Evolutionary conservation across 169 alveolate species (phyloP), one percentile per base, ranked within the genome.

Genomic region (Cyclospora cayetanensis): DNA sequence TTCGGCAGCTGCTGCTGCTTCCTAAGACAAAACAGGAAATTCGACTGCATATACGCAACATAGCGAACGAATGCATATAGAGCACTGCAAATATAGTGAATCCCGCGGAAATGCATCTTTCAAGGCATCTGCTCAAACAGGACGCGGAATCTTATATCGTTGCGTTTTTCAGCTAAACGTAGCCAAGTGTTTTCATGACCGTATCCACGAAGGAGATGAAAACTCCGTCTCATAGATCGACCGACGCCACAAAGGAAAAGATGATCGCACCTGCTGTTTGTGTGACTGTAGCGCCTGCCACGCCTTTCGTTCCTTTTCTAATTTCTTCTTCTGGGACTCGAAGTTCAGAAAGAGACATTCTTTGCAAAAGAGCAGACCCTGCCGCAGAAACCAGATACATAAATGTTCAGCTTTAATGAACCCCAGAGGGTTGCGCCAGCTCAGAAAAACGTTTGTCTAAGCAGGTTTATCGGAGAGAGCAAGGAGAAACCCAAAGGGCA

Each of bases 301-400:
- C 41, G 41, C 85, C 46, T 50, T 35, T 22, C 27, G 37, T 52
- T 86, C 92, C 43, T 35, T 43, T 18, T 66, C 35, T 25, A 72
- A 74, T 84, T 90, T 93, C 92, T 95, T 95, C 96, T 97, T 96
- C 95, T 98, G 98, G 15, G 93, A 90, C 50, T 97, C 92, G 37
- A 97, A 95, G 91, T 96, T 96, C 89, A 96, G 97, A 55, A 97
- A 84, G 22, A 97, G 96, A 76, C 99, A 98, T 65, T 96, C 97
- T 91, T 96, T 97, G 94, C 99, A 98, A 83, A 96, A 98, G 52
- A 98, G 93, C 94, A 97, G 96, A 2, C 99, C 99, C 90, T 95
- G 93, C 52, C 11, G 9, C 15, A 60, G n/a, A 9, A 60, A 7
- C 11, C 72, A 60, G 0, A 60, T 46, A 15, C 34, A 52, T 3